phyloP scores from a whole-genome alignment of 352 stramenopile genomes.

The Thraustochytrium sp. region DNA sequence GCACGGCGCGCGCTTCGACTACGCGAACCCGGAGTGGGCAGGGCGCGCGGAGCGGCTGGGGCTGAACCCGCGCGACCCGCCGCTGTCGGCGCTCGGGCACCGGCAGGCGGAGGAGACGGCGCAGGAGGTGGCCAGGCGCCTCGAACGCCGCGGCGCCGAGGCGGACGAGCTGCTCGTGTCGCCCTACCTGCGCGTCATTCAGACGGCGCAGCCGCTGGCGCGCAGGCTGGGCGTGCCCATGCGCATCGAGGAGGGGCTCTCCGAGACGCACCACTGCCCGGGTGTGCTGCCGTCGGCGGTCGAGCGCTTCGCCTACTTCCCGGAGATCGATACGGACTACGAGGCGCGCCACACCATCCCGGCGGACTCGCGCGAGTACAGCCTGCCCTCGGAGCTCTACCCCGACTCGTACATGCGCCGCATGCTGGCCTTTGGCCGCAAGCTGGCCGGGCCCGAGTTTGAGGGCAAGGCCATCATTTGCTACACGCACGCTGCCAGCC shows the following conservation, averaged over 20 bases:
- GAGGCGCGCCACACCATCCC: conserved; percentile 25
- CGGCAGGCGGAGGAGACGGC: conserved; percentile 51
- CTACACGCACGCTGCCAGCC: conserved; percentile 51
- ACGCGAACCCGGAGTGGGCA: conserved; percentile 35
- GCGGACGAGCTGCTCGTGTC: conserved; percentile 49
- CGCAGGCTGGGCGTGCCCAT: conserved; percentile 36
- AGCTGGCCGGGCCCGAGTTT: conserved; percentile 3
- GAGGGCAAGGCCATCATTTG: conserved; percentile 2
- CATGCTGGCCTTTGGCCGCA: neutral
- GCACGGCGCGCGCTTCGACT: conserved; percentile 46
- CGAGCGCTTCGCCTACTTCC: conserved; percentile 53
- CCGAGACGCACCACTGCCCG: conserved; percentile 49
- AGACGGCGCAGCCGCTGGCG: conserved; percentile 50
- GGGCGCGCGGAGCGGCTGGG: neutral
- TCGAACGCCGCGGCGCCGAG: neutral
- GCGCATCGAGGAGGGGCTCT: conserved; percentile 50
- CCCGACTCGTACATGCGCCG: conserved; percentile 23
- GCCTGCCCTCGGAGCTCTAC: conserved; percentile 44
- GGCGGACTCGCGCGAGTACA: conserved; percentile 27
- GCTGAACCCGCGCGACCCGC: conserved; percentile 43
- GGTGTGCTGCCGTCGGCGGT: conserved; percentile 23
- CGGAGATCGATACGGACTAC: conserved; percentile 47
- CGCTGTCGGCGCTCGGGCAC: conserved; percentile 49
- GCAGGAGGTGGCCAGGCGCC: conserved; percentile 13
- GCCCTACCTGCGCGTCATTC: conserved; percentile 51